Conservation (phyloP, 805 yeast species). For the Lachancea thermotolerans region DNA sequence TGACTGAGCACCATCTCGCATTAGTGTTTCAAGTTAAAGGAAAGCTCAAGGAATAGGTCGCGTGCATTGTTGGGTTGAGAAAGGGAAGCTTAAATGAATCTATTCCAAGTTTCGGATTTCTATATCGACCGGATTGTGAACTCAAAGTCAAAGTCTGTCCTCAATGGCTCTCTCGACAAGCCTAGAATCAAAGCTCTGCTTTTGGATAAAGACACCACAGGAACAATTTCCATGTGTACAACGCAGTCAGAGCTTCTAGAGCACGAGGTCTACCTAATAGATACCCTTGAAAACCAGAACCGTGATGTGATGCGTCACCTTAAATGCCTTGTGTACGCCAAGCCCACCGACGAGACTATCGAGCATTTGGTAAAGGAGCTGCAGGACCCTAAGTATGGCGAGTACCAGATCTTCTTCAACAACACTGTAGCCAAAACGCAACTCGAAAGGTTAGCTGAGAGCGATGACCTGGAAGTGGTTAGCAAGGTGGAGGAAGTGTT, state of each 20-base stretch:
- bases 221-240: slow-evolving; percentile 79
- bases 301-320: slow-evolving; percentile 74
- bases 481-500: slow-evolving; percentile 73
- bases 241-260: slow-evolving; percentile 80
- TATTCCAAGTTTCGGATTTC: slow-evolving; percentile 40
- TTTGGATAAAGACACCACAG: slow-evolving; percentile 72
- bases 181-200: slow-evolving; percentile 62
- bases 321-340: slow-evolving; percentile 70
- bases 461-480: slow-evolving; percentile 81
- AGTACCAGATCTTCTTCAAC: slow-evolving; percentile 72
- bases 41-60: too few species aligned
- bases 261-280: slow-evolving; percentile 80
- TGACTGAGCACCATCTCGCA: too few species aligned
- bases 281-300: slow-evolving; percentile 51
- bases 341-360: slow-evolving; percentile 64
- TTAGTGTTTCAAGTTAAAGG: too few species aligned
- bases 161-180: slow-evolving; percentile 19
- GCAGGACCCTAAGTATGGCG: slow-evolving; percentile 68
- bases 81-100: slow-evolving; percentile 34
- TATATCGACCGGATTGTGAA: slow-evolving; percentile 38
- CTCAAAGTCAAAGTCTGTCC: slow-evolving; percentile 16
- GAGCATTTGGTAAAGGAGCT: slow-evolving; percentile 58
- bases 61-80: too few species aligned
- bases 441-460: slow-evolving; percentile 81
- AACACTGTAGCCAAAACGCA: slow-evolving; percentile 69